Conservation (phyloP, 78 protist species). For the Emiliania huxleyi region DNA sequence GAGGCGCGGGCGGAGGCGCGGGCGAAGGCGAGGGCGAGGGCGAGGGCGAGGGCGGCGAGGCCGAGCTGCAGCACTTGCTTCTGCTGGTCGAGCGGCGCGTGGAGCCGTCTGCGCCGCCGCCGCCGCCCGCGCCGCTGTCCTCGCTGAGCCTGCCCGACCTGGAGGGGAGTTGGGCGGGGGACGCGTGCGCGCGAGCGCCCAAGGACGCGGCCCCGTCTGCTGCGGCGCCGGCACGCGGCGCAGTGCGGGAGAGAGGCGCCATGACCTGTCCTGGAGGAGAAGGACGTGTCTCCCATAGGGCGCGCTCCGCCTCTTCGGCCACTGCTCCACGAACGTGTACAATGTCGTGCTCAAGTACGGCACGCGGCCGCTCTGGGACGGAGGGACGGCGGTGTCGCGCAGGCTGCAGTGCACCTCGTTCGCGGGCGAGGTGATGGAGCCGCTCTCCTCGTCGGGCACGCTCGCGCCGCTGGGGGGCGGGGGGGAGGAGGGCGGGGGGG, state of each 20-base stretch:
- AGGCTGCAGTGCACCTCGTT: background rate
- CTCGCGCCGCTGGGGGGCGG: background rate
- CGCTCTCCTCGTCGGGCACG: background rate
- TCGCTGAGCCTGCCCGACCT: background rate
- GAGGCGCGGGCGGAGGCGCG: background rate
- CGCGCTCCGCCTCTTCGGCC: background rate
- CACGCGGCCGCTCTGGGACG: background rate
- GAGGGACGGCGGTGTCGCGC: background rate
- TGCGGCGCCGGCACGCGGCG: background rate
- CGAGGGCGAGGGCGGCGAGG: background rate
- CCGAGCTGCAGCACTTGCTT: background rate
- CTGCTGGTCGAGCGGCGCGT: background rate
- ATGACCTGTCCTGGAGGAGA: too few species aligned
- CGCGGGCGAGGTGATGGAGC: background rate
- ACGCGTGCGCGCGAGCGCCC: background rate
- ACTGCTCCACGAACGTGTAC: background rate
- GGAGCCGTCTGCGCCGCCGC: background rate
- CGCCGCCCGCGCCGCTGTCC: background rate
- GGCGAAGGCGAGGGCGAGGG: background rate
- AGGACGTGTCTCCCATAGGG: too few species aligned
- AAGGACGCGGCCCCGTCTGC: background rate
- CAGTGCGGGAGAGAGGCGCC: too few species aligned
- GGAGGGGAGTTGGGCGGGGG: background rate
- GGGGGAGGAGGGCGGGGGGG: background rate
- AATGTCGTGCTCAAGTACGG: background rate